Conservation (phyloP, 208 protist species). For the Wallacemonas collosoma region DNA sequence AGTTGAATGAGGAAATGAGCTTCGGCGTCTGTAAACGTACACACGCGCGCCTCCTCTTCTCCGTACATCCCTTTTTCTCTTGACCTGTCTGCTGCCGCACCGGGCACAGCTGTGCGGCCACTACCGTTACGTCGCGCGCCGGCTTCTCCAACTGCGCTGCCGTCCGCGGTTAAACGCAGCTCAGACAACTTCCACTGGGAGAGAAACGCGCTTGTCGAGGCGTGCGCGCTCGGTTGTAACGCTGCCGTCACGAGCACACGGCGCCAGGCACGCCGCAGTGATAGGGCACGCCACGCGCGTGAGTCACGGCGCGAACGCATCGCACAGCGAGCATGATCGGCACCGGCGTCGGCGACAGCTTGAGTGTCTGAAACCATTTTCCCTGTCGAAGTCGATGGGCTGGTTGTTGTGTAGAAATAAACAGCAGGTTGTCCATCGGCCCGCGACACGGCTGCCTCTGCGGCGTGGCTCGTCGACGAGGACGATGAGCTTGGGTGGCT, state of each 20-base stretch:
- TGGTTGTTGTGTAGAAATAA: too few species aligned
- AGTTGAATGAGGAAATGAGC: neutral
- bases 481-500: too few species aligned
- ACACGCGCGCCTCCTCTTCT: neutral
- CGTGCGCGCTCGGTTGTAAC: slow-evolving; percentile 45
- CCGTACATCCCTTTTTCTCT: neutral
- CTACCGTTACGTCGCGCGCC: neutral
- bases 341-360: too few species aligned
- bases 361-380: too few species aligned
- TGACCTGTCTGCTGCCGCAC: neutral
- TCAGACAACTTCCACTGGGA: slow-evolving; percentile 9
- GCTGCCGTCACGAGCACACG: slow-evolving; percentile 53
- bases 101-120: neutral
- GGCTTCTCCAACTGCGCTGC: neutral
- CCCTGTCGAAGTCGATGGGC: too few species aligned
- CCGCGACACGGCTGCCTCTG: too few species aligned
- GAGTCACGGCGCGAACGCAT: too few species aligned
- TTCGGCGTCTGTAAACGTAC: neutral
- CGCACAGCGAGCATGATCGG: too few species aligned
- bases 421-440: too few species aligned
- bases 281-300: slow-evolving; percentile 27
- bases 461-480: too few species aligned
- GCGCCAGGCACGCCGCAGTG: slow-evolving; percentile 62
- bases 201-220: slow-evolving; percentile 50
- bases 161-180: neutral